Percentiles rank a stretch among this genome's conserved stretches.
phyloP scores from a whole-genome alignment of 768 basidiomycete genomes.

The Clitopilus hobsonii region DNA sequence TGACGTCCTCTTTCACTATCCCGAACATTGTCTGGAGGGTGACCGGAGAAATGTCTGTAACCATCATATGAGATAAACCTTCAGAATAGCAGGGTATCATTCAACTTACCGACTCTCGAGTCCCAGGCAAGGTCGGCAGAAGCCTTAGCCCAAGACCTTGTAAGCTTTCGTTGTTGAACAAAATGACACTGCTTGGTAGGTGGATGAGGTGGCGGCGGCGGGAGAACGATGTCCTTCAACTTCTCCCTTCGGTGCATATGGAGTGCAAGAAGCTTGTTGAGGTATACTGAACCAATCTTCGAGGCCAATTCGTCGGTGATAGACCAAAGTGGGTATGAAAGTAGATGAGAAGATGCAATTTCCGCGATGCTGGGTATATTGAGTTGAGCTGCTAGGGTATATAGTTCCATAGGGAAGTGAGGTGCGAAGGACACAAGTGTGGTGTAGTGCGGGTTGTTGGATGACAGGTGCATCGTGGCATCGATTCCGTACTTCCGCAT shows the following conservation, averaged over 20 bases:
- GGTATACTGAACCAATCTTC: constrained; percentile 22
- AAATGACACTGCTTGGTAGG: constrained; percentile 23
- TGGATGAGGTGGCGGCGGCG: constrained; percentile 25
- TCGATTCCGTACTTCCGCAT: constrained; percentile 17
- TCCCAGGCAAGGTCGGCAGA: constrained; percentile 33
- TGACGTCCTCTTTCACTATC: background rate
- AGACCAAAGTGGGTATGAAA: constrained; percentile 16
- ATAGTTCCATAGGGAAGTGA: constrained; percentile 28
- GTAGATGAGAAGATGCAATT: constrained; percentile 21
- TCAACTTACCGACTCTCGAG: constrained; percentile 26
- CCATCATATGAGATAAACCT: background rate
- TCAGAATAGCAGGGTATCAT: background rate
- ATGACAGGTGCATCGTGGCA: constrained; percentile 16
- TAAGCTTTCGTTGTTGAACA: constrained; percentile 25
- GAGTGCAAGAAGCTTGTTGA: constrained; percentile 21
- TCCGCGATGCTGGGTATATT: constrained; percentile 32
- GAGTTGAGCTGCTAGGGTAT: constrained; percentile 30
- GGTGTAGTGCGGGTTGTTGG: constrained; percentile 19
- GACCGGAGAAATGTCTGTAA: background rate
- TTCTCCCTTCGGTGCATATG: constrained; percentile 17
- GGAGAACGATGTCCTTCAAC: constrained; percentile 22
- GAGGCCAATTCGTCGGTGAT: constrained; percentile 19
- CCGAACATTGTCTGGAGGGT: background rate
- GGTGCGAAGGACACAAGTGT: constrained; percentile 24
- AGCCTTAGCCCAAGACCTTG: constrained; percentile 31